Evolutionary conservation across 441 rosid genomes (phyloP), one percentile per base, ranked within the genome.

Genomic region (Adansonia rubrostipa): DNA sequence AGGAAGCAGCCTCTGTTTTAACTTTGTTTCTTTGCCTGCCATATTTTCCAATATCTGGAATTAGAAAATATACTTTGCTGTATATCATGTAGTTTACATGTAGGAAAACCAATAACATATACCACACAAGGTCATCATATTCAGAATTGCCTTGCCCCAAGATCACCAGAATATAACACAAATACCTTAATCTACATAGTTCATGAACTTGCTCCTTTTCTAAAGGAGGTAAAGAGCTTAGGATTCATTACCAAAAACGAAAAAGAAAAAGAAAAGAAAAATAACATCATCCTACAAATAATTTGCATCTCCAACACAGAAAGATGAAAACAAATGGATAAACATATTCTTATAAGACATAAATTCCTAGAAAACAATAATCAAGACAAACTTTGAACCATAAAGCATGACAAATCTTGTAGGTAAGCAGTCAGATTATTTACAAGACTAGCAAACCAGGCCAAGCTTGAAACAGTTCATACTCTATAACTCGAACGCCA

Each of bases 11-110:
- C 65, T 14, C 74, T 14, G n/a, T 28, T 45, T 63, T 20, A 36
- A 73, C 88, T 77, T 88, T 85, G 82, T 58, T 85, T 77, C 77
- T 80, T 78, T 40, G 53, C 83, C 89, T 82, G 88, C 80, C 77
- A 84, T 62, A 77, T 57, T 71, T 76, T 79, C 56, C 76, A 75
- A 72, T 22, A 9, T 28, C 50, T 28, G 44, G 24, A 36, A 74
- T 76, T 69, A 77, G 71, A 47, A 58, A 19, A 28, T 28, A 28
- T 28, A 28, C 36, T 28, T 28, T 47, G 36, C 71, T 51, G 56
- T 20, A 6, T 56, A 13, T 58, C 56, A 20, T 44, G 15, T 45
- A 58, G 68, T 66, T 22, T 3, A 64, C 61, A 3, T 51, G 47
- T 50, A 22, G 44, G 9, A 14, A 17, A 65, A 42, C n/a, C 9